Conservation (phyloP, 352 stramenopile genomes). For the Thalassiosira ordinaria region DNA sequence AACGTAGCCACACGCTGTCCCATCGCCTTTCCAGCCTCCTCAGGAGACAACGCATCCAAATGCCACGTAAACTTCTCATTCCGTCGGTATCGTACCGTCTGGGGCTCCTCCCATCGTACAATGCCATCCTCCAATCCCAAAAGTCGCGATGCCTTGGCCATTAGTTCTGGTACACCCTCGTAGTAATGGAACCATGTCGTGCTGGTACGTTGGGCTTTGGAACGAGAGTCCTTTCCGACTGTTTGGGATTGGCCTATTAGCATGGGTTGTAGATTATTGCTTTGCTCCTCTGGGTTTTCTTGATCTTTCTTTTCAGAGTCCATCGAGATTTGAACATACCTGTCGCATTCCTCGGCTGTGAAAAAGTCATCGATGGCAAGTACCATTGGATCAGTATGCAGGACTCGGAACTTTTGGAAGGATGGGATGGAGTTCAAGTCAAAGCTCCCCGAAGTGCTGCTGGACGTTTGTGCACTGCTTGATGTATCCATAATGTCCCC, state of each 20-base stretch:
- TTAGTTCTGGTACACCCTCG: constrained; percentile 73
- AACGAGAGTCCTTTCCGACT: constrained; percentile 71
- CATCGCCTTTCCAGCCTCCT: constrained; percentile 32
- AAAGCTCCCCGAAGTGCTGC: background rate
- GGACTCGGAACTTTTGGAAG: constrained; percentile 75
- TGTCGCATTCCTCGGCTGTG: constrained; percentile 79
- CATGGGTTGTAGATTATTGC: constrained; percentile 34
- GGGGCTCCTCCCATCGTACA: constrained; percentile 82
- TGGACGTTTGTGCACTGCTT: background rate
- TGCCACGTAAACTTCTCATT: constrained; percentile 87
- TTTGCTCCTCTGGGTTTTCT: too few species aligned
- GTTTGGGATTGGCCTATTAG: constrained; percentile 74
- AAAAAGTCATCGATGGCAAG: constrained; percentile 85
- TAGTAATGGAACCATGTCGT: constrained; percentile 87
- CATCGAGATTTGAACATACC: constrained; percentile 75
- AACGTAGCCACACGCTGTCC: constrained; percentile 60
- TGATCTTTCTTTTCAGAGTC: constrained; percentile 33
- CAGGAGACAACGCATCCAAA: constrained; percentile 78
- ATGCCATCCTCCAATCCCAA: constrained; percentile 78
- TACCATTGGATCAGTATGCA: constrained; percentile 84
- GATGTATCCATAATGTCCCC: background rate
- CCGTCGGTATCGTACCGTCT: constrained; percentile 81
- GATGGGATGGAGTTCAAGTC: constrained; percentile 64
- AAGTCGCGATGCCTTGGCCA: constrained; percentile 80
- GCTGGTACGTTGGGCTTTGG: constrained; percentile 76